Conservation (phyloP, 106 monocot species). For the Acorus calamus region DNA sequence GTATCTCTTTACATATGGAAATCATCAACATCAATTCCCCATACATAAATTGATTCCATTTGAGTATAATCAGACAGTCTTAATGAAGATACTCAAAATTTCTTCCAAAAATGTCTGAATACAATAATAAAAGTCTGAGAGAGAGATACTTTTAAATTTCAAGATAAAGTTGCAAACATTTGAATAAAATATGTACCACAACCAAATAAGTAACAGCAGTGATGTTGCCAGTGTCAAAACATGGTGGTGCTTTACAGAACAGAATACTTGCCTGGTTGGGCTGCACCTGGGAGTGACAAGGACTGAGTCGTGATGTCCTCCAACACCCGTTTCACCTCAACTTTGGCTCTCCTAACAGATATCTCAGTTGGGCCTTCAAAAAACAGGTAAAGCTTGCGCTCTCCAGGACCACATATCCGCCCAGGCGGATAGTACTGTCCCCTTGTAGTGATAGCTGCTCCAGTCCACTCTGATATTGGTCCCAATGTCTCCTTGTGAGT, state of each 20-base stretch:
- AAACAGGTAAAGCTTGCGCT: conserved; percentile 82
- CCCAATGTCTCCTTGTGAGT: conserved; percentile 93
- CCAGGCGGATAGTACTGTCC: conserved; percentile 75
- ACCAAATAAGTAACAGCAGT: too few species aligned
- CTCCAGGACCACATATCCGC: conserved; percentile 56
- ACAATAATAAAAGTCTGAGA: too few species aligned
- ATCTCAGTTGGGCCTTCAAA: conserved; percentile 88
- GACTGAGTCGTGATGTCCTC: conserved; percentile 71
- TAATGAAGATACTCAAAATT: too few species aligned
- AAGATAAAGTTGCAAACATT: too few species aligned
- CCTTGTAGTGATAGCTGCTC: conserved; percentile 87
- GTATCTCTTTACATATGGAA: too few species aligned
- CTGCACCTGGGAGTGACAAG: conserved; percentile 67
- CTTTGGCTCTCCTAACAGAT: conserved; percentile 95
- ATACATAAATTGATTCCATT: too few species aligned
- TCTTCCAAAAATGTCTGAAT: too few species aligned
- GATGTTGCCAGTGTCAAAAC: too few species aligned
- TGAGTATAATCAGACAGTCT: too few species aligned
- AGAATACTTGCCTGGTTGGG: conserved; percentile 88
- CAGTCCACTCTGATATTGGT: conserved; percentile 92
- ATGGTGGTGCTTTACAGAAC: conserved; percentile 35
- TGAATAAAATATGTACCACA: too few species aligned
- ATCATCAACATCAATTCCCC: too few species aligned
- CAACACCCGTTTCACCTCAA: conserved; percentile 72
- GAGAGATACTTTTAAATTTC: too few species aligned